Evolutionary conservation across 345 rosid genomes (phyloP), one percentile per base, ranked within the genome.

Genomic region (Nephelium lappaceum): DNA sequence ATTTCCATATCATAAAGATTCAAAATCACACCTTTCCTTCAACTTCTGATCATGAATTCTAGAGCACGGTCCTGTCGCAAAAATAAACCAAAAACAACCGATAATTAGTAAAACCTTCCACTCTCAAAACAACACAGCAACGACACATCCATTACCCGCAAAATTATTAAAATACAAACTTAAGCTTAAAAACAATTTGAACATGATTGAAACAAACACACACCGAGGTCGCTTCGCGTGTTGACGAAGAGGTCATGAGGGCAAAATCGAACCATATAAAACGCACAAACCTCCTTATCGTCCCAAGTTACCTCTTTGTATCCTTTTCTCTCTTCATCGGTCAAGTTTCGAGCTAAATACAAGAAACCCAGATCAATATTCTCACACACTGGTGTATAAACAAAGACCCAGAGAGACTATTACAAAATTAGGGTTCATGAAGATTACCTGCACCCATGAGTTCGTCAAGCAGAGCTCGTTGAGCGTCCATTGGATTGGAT

Each of bases 241-340:
- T 96, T 96, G 86, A 96, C 95, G 62, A 96, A 96, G 87, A 96
- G 98, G 74, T 96, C 99, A 39, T 96, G 98, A 67, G 99, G 98
- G 71, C 99, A 96, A 78, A 96, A 96, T 14, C 98, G 89, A 88
- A 95, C 98, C 99, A 96, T 96, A 78, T 89, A 94, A 76, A 86
- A 93, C 3, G 91, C 90, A 75, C 99, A 96, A 16, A 96, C 99
- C 73, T 94, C 99, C 87, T 90, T 93, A 27, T 95, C 98, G 72
- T 94, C 97, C 99, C 99, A 96, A 39, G 83, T 89, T 45, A 94
- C 71, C 85, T 94, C 99, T 88, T 84, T 89, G 83, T 86, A 89
- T 5, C 92, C 98, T 81, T 90, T 96, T 76, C 84, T 90, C 89
- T 96, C 94, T 67, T 91, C 95, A 62, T 91, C 98, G 47, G 98